Evolutionary conservation across 1,139 yeast species (phyloP).

Genomic region (Geotrichum histeridarum): DNA sequence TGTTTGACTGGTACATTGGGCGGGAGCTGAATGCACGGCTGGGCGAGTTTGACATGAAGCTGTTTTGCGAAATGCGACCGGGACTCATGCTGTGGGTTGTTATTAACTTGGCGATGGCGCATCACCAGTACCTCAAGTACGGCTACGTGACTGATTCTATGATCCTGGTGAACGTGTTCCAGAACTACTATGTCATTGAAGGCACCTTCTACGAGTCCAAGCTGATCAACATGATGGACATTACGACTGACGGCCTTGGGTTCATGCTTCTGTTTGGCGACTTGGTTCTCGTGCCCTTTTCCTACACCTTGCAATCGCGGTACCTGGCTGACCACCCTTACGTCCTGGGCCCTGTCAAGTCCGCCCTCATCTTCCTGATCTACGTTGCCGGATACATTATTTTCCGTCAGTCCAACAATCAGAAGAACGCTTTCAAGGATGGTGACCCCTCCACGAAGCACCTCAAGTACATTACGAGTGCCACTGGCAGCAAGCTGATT

Average conservation of each 20-base stretch:
- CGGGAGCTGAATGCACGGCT: constrained; percentile 90
- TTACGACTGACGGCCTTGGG: constrained; percentile 95
- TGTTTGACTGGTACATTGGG: constrained; percentile 96
- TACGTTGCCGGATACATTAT: constrained; percentile 66
- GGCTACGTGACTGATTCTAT: constrained; percentile 71
- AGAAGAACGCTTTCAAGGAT: constrained; percentile 76
- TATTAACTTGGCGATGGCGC: constrained; percentile 72
- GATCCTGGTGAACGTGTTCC: constrained; percentile 61
- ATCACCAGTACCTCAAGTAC: constrained; percentile 62
- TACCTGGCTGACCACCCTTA: constrained; percentile 66
- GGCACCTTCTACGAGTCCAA: constrained; percentile 92
- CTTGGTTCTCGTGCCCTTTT: constrained; percentile 87
- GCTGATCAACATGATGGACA: constrained; percentile 86
- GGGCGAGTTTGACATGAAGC: constrained; percentile 78
- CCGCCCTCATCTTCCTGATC: constrained; percentile 40
- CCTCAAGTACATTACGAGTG: constrained; percentile 63
- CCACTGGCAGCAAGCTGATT: constrained; percentile 72
- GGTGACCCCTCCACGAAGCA: constrained; percentile 63
- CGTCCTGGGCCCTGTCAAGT: constrained; percentile 46
- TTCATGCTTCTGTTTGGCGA: constrained; percentile 95
- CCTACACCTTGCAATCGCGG: constrained; percentile 81
- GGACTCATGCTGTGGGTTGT: constrained; percentile 85
- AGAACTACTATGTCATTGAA: constrained; percentile 79
- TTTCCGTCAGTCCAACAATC: constrained; percentile 77
- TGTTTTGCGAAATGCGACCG: constrained; percentile 91